Evolutionary conservation across 2,329 filamentous ascomycete genomes (phyloP).

Genomic region (Rhynchosporium graminicola): DNA sequence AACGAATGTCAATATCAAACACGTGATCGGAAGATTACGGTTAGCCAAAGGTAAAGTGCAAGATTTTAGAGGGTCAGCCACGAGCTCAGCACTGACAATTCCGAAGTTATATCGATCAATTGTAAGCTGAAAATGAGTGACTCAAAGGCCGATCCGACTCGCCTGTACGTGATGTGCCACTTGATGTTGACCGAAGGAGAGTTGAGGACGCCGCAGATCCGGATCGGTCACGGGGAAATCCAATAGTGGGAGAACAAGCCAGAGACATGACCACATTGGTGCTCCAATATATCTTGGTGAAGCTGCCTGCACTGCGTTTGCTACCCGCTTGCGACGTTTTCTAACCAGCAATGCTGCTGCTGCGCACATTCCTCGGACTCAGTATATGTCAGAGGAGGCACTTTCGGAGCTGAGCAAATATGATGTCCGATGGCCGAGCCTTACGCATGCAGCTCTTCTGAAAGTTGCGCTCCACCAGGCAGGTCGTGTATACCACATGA

Average conservation of each 20-base stretch:
- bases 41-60: neutral
- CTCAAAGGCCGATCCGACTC: neutral
- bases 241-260: conserved; percentile 41
- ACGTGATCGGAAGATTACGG: conserved; percentile 7
- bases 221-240: conserved; percentile 33
- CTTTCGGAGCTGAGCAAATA: conserved; percentile 33
- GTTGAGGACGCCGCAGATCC: conserved; percentile 4
- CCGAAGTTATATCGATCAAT: conserved; percentile 4
- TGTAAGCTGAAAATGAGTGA: conserved; percentile 1
- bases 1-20: conserved; percentile 13
- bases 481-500: conserved; percentile 46
- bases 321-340: conserved; percentile 42
- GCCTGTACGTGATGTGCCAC: neutral
- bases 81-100: neutral
- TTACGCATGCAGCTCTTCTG: conserved; percentile 43
- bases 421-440: conserved; percentile 44
- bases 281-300: conserved; percentile 43
- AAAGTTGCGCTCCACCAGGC: conserved; percentile 47
- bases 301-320: conserved; percentile 43
- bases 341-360: conserved; percentile 32
- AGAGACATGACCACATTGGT: conserved; percentile 38
- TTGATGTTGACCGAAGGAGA: neutral
- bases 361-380: conserved; percentile 40
- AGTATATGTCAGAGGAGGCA: conserved; percentile 33
- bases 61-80: neutral